Evolutionary conservation across 768 basidiomycete species (phyloP).

Genomic region (Boletus subparvulus): DNA sequence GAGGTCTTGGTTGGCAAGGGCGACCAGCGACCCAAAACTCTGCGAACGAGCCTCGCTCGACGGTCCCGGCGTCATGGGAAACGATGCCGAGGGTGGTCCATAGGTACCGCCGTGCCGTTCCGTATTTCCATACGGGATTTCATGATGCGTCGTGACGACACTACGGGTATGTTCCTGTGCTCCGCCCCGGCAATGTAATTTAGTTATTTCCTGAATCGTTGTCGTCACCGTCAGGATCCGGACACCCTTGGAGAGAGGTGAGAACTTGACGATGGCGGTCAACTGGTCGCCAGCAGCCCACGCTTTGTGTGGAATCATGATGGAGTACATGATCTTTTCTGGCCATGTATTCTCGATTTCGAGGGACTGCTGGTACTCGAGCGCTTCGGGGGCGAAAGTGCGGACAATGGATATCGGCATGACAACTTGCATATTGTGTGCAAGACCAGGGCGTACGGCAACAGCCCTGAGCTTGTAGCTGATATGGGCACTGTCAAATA

Average conservation of each 20-base stretch:
- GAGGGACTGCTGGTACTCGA: conserved; percentile 94
- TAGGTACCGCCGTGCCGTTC: conserved; percentile 12
- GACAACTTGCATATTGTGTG: conserved; percentile 61
- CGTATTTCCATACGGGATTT: conserved; percentile 61
- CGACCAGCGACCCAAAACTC: conserved; percentile 14
- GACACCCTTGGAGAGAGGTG: conserved; percentile 83
- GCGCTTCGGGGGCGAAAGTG: conserved; percentile 73
- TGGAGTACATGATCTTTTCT: conserved; percentile 92
- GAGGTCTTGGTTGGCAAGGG: conserved; percentile 10
- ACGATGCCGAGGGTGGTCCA: not conserved
- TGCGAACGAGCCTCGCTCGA: conserved; percentile 15
- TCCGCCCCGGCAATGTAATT: conserved; percentile 53
- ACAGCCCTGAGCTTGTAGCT: conserved; percentile 89
- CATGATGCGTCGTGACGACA: conserved; percentile 64
- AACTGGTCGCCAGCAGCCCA: conserved; percentile 90
- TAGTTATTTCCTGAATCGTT: conserved; percentile 72
- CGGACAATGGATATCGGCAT: conserved; percentile 67
- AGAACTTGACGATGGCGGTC: conserved; percentile 81
- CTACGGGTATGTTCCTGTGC: conserved; percentile 60
- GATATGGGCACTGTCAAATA: conserved; percentile 61
- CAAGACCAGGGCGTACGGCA: conserved; percentile 75
- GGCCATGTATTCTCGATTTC: conserved; percentile 99
- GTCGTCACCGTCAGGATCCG: conserved; percentile 65
- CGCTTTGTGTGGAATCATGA: conserved; percentile 93
- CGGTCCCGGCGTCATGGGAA: conserved; percentile 15